These are phyloP conservation scores for Geotrichum phurueaensis DNA, from an alignment of 1,139 yeast genomes.

Conservation along the genomic window DNA sequence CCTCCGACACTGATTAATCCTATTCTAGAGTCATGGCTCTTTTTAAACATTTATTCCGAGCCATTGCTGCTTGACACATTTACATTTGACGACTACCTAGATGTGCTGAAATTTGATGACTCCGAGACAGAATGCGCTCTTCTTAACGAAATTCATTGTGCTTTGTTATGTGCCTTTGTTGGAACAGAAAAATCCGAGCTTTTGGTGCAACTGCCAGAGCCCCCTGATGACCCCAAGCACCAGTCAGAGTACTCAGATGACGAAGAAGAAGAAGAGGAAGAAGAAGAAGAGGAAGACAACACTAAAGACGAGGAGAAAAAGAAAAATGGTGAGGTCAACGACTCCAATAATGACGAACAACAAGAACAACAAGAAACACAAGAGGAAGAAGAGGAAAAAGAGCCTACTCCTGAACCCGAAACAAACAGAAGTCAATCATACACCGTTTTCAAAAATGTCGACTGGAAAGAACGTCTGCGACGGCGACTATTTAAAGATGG, in stretches of 20 bases:
- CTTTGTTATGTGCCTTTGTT: slow-evolving; percentile 35
- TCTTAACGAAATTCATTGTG: slow-evolving; percentile 68
- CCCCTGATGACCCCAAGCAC: slow-evolving; percentile 25
- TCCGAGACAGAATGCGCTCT: slow-evolving; percentile 49
- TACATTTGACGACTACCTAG: slow-evolving; percentile 72
- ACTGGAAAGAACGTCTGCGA: slow-evolving; percentile 75
- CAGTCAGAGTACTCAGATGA: slow-evolving; percentile 23
- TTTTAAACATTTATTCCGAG: slow-evolving; percentile 62
- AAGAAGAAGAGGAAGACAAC: slow-evolving; percentile 27
- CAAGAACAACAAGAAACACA: slow-evolving; percentile 23
- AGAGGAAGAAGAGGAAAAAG: slow-evolving; percentile 20
- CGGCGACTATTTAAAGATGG: slow-evolving; percentile 77
- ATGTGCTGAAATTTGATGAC: slow-evolving; percentile 48
- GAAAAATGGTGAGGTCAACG: slow-evolving; percentile 18
- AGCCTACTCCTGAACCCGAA: slow-evolving; percentile 23
- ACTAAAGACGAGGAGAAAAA: slow-evolving; percentile 15
- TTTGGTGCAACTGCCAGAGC: slow-evolving; percentile 40
- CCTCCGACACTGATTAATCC: slow-evolving; percentile 25
- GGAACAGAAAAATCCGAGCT: slow-evolving; percentile 29
- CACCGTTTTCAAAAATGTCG: slow-evolving; percentile 53
- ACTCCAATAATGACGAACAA: slow-evolving; percentile 18
- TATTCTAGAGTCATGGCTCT: slow-evolving; percentile 62
- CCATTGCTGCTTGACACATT: slow-evolving; percentile 63
- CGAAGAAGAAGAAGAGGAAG: slow-evolving; percentile 34
- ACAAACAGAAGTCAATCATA: slow-evolving; percentile 48